A percentile compares a stretch with the other conserved stretches of the same genome.
phyloP scores from a whole-genome alignment of 805 yeast species.

The Candida peoriensis region DNA sequence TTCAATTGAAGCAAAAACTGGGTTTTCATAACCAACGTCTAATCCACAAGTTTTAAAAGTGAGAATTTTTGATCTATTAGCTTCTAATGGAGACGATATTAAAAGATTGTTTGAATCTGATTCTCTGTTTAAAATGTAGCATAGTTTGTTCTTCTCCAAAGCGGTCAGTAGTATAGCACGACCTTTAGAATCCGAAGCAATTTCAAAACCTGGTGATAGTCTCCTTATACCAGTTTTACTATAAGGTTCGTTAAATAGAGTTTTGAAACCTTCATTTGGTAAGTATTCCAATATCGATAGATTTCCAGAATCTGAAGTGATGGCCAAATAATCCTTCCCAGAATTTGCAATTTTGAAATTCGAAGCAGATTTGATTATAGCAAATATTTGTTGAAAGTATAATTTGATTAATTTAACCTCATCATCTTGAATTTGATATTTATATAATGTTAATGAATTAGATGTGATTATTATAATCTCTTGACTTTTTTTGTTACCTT shows the following conservation, averaged over 20 bases:
- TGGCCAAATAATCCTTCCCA: slow-evolving; percentile 50
- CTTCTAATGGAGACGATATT: slow-evolving; percentile 73
- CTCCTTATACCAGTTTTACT: slow-evolving; percentile 73
- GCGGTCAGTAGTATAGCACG: slow-evolving; percentile 70
- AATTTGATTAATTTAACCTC: slow-evolving; percentile 49
- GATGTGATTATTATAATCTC: slow-evolving; percentile 58
- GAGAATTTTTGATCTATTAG: slow-evolving; percentile 43
- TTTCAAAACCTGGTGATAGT: slow-evolving; percentile 66
- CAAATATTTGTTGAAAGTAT: slow-evolving; percentile 45
- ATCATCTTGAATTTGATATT: slow-evolving; percentile 46
- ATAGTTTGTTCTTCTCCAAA: slow-evolving; percentile 67
- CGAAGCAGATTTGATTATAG: slow-evolving; percentile 48
- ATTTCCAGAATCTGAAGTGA: slow-evolving; percentile 80
- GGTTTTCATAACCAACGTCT: slow-evolving; percentile 79
- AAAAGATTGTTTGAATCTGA: slow-evolving; percentile 38
- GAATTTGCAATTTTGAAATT: slow-evolving; percentile 51
- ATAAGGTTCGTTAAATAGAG: slow-evolving; percentile 58
- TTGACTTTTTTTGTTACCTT: slow-evolving; percentile 52
- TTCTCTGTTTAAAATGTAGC: slow-evolving; percentile 56
- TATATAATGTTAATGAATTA: slow-evolving; percentile 39
- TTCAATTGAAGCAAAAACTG: slow-evolving; percentile 79
- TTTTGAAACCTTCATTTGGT: slow-evolving; percentile 33
- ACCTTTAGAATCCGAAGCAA: slow-evolving; percentile 65
- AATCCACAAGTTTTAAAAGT: slow-evolving; percentile 53
- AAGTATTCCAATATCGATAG: slow-evolving; percentile 46